Base-by-base conservation (phyloP, 164 flowering plant species). In the Cinnamomum chago region DNA sequence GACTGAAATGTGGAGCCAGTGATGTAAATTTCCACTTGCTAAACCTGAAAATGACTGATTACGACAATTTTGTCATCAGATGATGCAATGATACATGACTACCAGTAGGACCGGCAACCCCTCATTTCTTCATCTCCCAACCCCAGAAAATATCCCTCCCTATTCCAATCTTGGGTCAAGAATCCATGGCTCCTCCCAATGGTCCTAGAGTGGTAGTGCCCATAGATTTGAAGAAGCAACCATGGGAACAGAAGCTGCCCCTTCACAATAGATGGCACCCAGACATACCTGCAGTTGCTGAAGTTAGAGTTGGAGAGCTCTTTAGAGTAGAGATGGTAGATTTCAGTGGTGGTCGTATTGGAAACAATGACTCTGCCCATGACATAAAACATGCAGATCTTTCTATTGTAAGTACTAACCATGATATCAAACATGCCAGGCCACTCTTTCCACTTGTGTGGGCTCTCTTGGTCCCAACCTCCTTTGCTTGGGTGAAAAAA, bases 251-350 rank as follows among this genome's bases (percentile, higher is more conserved):
- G 71, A 81, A 79, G 65, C 73, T 79, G 52, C 92, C 96, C 7
- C 92, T 90, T 24, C 97, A 94, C 80, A 90, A 86, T 83, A 80
- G 89, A 68, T 90, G 94, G 94, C 94, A 90, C 78, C 94, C 90
- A 4, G 82, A 80, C 66, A 87, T 89, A 69, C 94, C 92, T 0
- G 78, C 88, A 22, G 91, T 84, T 52, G 88, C 81, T 9, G 88
- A 90, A 74, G 91, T 88, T 2, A 73, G 13, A 14, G 80, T 28
- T 1, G 89, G 87, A 35, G 89, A 89, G 79, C 65, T 88, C 73
- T 89, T 89, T 58, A 78, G 91, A 80, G 82, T 90, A 14, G 95
- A 90, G 82, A 90, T 90, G 92, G 78, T 89, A 75, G 90, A 89
- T 65, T 88, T 78, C 75, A 83, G 79, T 72, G 89, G 92, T 0